Percentiles rank a stretch among this genome's conserved stretches.
Evolutionary conservation across 164 flowering plant genomes (phyloP).

Genomic region (Annona cherimola): DNA sequence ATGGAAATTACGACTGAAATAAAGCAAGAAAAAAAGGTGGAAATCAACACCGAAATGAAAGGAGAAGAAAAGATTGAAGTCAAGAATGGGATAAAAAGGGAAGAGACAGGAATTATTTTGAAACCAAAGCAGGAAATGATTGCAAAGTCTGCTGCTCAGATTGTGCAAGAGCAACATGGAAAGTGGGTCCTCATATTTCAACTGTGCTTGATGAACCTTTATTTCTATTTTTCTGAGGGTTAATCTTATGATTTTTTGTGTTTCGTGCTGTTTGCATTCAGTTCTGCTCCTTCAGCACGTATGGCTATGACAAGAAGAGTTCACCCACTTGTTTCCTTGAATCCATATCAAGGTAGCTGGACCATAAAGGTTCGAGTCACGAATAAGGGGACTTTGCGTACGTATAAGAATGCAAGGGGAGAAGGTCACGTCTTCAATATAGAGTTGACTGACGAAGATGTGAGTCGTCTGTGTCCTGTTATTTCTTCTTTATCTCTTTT

Average conservation of each 20-base stretch:
- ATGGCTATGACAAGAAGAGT: slow-evolving; percentile 92
- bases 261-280: slow-evolving; percentile 18
- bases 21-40: slow-evolving; percentile 20
- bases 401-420: slow-evolving; percentile 42
- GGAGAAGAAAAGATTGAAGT: slow-evolving; percentile 47
- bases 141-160: slow-evolving; percentile 85
- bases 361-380: slow-evolving; percentile 83
- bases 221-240: not conserved
- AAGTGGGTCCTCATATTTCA: slow-evolving; percentile 41
- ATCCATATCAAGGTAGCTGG: slow-evolving; percentile 95
- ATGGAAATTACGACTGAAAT: slow-evolving; percentile 44
- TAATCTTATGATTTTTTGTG: not conserved
- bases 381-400: slow-evolving; percentile 42
- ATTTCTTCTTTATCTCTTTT: too few species aligned
- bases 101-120: slow-evolving; percentile 42
- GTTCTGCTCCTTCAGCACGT: slow-evolving; percentile 80
- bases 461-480: slow-evolving; percentile 22
- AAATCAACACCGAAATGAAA: slow-evolving; percentile 53
- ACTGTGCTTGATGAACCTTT: not conserved
- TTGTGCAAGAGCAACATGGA: slow-evolving; percentile 62
- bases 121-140: slow-evolving; percentile 75
- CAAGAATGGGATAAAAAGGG: slow-evolving; percentile 28
- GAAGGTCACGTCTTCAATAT: slow-evolving; percentile 70
- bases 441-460: slow-evolving; percentile 92
- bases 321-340: slow-evolving; percentile 80